Conservation (phyloP, 139 green algal genomes). For the Auxenochlorella pyrenoidosa region DNA sequence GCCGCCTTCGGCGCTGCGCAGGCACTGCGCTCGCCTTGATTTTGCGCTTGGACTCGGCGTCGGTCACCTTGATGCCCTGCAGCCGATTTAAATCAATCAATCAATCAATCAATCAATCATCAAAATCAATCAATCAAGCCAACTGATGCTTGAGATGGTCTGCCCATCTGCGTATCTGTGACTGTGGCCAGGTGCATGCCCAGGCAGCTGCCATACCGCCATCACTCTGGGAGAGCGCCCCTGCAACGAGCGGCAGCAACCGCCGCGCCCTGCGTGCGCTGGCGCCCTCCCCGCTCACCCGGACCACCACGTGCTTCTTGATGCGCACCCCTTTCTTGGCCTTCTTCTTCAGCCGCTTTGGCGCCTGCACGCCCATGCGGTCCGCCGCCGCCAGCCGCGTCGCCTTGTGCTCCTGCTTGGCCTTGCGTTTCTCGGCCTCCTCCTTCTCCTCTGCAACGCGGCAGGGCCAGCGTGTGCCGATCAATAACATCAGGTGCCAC, state of each 20-base stretch:
- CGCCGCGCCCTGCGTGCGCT: too few species aligned
- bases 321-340: slow-evolving; percentile 37
- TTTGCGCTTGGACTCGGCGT: slow-evolving; percentile 43
- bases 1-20: too few species aligned
- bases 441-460: slow-evolving; percentile 44
- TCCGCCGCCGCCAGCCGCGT: background rate
- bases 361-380: slow-evolving; percentile 20
- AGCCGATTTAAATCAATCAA: too few species aligned
- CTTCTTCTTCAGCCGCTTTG: slow-evolving; percentile 31
- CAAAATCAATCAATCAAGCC: too few species aligned
- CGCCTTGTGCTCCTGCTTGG: slow-evolving; percentile 28
- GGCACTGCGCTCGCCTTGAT: slow-evolving; percentile 8
- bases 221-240: too few species aligned
- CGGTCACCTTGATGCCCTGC: slow-evolving; percentile 43
- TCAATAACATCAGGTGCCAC: background rate
- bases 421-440: slow-evolving; percentile 26
- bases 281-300: slow-evolving; percentile 2
- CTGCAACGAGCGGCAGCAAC: too few species aligned
- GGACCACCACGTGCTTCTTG: slow-evolving; percentile 43
- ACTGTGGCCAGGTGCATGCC: too few species aligned
- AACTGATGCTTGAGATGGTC: too few species aligned
- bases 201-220: too few species aligned
- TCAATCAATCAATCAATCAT: too few species aligned
- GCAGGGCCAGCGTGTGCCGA: background rate
- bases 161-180: too few species aligned